phyloP scores from a whole-genome alignment of 352 stramenopile genomes.

The Phytophthora sansomeana region DNA sequence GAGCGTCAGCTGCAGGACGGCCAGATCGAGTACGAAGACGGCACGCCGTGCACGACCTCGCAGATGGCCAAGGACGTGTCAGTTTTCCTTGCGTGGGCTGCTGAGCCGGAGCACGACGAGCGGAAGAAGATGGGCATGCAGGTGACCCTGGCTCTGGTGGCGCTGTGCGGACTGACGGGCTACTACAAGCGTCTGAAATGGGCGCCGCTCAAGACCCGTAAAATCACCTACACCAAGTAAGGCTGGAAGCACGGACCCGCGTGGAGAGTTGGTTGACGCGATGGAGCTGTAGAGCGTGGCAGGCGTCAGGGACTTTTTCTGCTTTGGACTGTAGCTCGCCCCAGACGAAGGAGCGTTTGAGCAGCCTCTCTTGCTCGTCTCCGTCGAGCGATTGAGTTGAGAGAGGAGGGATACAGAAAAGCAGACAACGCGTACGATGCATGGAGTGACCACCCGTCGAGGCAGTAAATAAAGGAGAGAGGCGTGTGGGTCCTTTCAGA shows the following conservation, averaged over 20 bases:
- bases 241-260: slow-evolving; percentile 13
- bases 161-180: slow-evolving; percentile 93
- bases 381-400: slow-evolving; percentile 11
- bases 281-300: slow-evolving; percentile 20
- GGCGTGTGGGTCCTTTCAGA: slow-evolving; percentile 23
- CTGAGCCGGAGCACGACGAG: slow-evolving; percentile 98
- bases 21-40: slow-evolving; percentile 98
- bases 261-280: slow-evolving; percentile 16
- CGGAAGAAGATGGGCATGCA: slow-evolving; percentile 98
- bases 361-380: slow-evolving; percentile 15
- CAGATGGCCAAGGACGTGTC: slow-evolving; percentile 99
- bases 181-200: slow-evolving; percentile 99
- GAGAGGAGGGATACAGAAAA: slow-evolving; percentile 13
- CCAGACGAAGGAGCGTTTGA: slow-evolving; percentile 29
- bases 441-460: slow-evolving; percentile 29
- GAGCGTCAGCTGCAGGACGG: slow-evolving; percentile 97
- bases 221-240: slow-evolving; percentile 99
- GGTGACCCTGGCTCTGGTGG: slow-evolving; percentile 92
- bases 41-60: slow-evolving; percentile 96
- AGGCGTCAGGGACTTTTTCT: slow-evolving; percentile 20
- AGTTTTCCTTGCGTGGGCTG: slow-evolving; percentile 97
- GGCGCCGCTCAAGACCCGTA: slow-evolving; percentile 97
- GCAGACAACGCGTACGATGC: slow-evolving; percentile 23
- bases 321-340: slow-evolving; percentile 19
- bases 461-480: slow-evolving; percentile 41